Evolutionary conservation across 2,329 filamentous ascomycete genomes (phyloP), one percentile per base, ranked within the genome.

Genomic region (Penicillium polonicum): DNA sequence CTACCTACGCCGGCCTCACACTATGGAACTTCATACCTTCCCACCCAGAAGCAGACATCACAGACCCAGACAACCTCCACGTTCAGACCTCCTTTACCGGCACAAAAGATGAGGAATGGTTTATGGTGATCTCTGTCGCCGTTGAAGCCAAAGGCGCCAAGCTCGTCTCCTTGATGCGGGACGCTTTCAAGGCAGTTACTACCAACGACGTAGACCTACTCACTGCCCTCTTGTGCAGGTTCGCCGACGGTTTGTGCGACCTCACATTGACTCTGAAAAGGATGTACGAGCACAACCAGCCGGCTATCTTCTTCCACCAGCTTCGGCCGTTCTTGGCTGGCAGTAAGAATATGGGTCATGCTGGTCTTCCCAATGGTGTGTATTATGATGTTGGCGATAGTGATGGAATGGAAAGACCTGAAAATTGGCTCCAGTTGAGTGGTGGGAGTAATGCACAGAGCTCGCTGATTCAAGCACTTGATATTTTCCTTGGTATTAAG

Each of bases 361-460:
- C 80, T 0, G 81, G 81, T 4, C 65, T 83, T 31, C 80, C 81
- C 0, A 73, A 76, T 6, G 81, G 81, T 12, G 77, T 83, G 2
- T 83, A 81, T 61, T 83, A 82, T 60, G 80, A 83, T 52, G 70
- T 79, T 39, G 81, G 80, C 4, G 64, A 79, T 9, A 79, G 78
- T 4, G 64, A 79, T 8, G 79, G 78, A 6, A 42, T 35, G 12
- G 55, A 57, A 35, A 41, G 17, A 0, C 73, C 74, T 38, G 80
- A 80, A 1, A 68, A 77, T 13, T 83, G 80, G 80, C 72, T 74
- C 21, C 78, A 80, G 49, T 80, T 82, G 57, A 78, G 80, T 33
- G 82, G 82, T 3, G 82, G 82, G 0, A 83, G 81, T 60, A 84
- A 84, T 62, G 82, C 79, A 0, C 82, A 83, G 62, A 83, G 80